phyloP scores from a whole-genome alignment of 306 rosid species.

The Casuarina equisetifolia region DNA sequence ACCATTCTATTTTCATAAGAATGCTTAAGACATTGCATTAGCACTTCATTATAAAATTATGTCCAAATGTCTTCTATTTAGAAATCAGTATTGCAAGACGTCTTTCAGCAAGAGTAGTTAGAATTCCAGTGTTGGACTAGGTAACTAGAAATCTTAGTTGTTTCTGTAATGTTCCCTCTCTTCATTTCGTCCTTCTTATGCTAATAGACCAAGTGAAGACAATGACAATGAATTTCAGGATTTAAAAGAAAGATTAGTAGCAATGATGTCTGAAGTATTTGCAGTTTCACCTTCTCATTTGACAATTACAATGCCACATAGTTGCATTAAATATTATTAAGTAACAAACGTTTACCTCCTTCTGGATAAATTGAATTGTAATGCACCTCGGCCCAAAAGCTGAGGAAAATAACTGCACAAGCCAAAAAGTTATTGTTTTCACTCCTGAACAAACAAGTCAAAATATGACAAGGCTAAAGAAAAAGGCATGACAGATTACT shows the following conservation, averaged over 20 bases:
- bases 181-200: neutral
- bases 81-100: neutral
- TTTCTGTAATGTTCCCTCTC: neutral
- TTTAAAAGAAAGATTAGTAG: neutral
- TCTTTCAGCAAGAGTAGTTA: neutral
- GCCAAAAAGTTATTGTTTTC: neutral
- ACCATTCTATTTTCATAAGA: neutral
- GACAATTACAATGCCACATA: too few species aligned
- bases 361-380: conserved; percentile 94
- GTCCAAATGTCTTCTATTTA: neutral
- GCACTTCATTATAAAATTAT: neutral
- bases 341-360: conserved; percentile 59
- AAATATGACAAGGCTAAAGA: neutral
- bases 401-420: conserved; percentile 90
- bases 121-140: neutral
- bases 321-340: neutral
- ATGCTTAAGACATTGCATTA: neutral
- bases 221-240: neutral
- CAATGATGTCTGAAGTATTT: neutral
- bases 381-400: conserved; percentile 99
- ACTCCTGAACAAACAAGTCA: conserved; percentile 15
- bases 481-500: neutral
- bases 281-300: neutral
- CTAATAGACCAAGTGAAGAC: neutral
- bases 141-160: neutral